Percentiles rank a stretch among this genome's conserved stretches.
Evolutionary conservation across 257 asterid genomes (phyloP).

Genomic region (Solanum rostratum): DNA sequence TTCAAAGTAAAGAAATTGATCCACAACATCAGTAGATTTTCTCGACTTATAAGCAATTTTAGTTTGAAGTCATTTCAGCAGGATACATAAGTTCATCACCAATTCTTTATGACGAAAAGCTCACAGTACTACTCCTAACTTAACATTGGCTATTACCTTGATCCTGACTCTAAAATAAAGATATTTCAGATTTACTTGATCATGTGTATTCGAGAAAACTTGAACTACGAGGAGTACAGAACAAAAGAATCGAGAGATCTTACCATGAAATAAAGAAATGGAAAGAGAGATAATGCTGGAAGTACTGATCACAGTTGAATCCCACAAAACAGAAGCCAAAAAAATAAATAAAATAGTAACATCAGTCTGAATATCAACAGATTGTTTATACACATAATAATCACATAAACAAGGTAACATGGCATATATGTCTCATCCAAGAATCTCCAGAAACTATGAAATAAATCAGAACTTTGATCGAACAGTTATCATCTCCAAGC

Average conservation of each 20-base stretch:
- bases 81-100: background rate
- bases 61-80: background rate
- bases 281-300: conserved; percentile 62
- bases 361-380: background rate
- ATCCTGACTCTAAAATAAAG: background rate
- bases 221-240: background rate
- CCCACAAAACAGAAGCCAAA: background rate
- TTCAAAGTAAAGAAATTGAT: background rate
- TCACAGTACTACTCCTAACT: background rate
- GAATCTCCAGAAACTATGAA: background rate
- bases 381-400: background rate
- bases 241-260: background rate
- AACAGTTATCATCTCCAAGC: background rate
- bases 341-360: background rate
- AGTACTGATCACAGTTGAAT: conserved; percentile 41
- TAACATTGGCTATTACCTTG: background rate
- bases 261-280: conserved; percentile 74
- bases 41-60: background rate
- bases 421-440: background rate
- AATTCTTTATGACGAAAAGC: background rate
- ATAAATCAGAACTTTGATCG: background rate
- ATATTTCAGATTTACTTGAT: background rate
- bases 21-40: background rate
- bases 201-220: background rate
- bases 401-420: background rate